Conservation (phyloP, 2,329 filamentous ascomycete species). For the Rasamsonia emersonii region DNA sequence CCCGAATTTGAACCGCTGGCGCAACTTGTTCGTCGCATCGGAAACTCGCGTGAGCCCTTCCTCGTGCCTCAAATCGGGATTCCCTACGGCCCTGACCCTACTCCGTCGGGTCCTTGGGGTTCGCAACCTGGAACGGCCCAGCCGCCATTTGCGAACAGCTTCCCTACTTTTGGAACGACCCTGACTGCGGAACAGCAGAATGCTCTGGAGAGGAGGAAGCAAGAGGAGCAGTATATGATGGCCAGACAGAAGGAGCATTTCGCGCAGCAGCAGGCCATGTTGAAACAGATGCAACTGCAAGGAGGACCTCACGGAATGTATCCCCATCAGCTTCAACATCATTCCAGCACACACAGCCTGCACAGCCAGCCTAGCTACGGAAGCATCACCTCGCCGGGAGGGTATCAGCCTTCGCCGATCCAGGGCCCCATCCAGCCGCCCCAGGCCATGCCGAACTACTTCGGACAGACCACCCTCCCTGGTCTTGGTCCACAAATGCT, state of each 20-base stretch:
- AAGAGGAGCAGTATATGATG: slow-evolving; percentile 96
- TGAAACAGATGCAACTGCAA: slow-evolving; percentile 62
- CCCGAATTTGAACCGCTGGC: slow-evolving; percentile 89
- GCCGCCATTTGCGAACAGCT: slow-evolving; percentile 84
- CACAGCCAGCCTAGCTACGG: slow-evolving; percentile 96
- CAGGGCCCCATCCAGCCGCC: slow-evolving; percentile 50
- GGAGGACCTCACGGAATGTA: slow-evolving; percentile 44
- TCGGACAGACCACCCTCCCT: slow-evolving; percentile 45
- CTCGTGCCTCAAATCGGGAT: slow-evolving; percentile 95
- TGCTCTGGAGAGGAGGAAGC: slow-evolving; percentile 88
- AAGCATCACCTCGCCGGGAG: slow-evolving; percentile 81
- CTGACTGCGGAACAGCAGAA: slow-evolving; percentile 97
- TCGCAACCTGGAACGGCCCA: slow-evolving; percentile 54
- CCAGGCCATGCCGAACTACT: slow-evolving; percentile 57
- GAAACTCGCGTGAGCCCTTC: slow-evolving; percentile 95
- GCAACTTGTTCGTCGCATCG: slow-evolving; percentile 88
- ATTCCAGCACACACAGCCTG: slow-evolving; percentile 88
- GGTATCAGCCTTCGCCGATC: slow-evolving; percentile 54
- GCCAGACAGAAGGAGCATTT: slow-evolving; percentile 91
- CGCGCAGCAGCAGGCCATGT: slow-evolving; percentile 73
- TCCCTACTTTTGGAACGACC: slow-evolving; percentile 93
- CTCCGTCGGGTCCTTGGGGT: slow-evolving; percentile 40
- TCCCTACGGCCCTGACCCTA: slow-evolving; percentile 67
- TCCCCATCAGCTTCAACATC: slow-evolving; percentile 69
- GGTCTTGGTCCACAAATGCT: slow-evolving; percentile 32